A percentile compares a stretch with the other conserved stretches of the same genome.
Evolutionary conservation across 2,329 filamentous ascomycete genomes (phyloP).

Genomic region (Xylaria sp.): DNA sequence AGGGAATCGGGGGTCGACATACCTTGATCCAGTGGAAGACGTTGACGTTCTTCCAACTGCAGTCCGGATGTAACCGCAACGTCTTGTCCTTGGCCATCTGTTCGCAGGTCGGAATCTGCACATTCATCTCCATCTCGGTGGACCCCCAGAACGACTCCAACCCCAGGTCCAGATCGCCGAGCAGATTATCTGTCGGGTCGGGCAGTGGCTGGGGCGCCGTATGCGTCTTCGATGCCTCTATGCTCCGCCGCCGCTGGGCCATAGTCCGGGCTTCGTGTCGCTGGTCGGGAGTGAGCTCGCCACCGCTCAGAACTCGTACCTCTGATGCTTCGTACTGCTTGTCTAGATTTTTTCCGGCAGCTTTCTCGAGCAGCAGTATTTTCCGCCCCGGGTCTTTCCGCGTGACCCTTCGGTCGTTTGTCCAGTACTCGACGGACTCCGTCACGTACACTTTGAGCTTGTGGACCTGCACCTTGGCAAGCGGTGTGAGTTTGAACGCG

Average conservation of each 20-base stretch:
- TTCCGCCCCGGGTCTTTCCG: conserved; percentile 83
- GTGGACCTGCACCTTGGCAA: conserved; percentile 92
- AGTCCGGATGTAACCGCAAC: conserved; percentile 78
- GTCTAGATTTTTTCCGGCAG: conserved; percentile 75
- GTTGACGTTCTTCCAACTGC: conserved; percentile 90
- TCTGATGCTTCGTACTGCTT: conserved; percentile 76
- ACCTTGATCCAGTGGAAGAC: conserved; percentile 98
- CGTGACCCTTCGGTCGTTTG: conserved; percentile 81
- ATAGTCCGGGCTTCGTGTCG: conserved; percentile 51
- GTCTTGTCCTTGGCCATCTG: conserved; percentile 75
- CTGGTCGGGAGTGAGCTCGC: conserved; percentile 65
- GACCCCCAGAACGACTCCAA: conserved; percentile 77
- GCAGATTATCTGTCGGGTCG: conserved; percentile 66
- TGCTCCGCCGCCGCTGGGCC: conserved; percentile 56
- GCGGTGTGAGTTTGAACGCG: conserved; percentile 87
- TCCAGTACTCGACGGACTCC: conserved; percentile 90
- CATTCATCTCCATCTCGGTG: conserved; percentile 92
- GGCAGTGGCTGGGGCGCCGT: conserved; percentile 48
- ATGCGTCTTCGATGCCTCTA: conserved; percentile 50
- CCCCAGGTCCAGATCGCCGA: conserved; percentile 76
- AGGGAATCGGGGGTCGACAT: neutral
- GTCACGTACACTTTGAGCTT: conserved; percentile 90
- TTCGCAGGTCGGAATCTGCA: conserved; percentile 87
- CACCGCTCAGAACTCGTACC: conserved; percentile 76
- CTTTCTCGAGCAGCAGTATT: conserved; percentile 85